Evolutionary conservation across 1,284 basidiomycete genomes (phyloP).

Genomic region (Cryptococcus sp.): DNA sequence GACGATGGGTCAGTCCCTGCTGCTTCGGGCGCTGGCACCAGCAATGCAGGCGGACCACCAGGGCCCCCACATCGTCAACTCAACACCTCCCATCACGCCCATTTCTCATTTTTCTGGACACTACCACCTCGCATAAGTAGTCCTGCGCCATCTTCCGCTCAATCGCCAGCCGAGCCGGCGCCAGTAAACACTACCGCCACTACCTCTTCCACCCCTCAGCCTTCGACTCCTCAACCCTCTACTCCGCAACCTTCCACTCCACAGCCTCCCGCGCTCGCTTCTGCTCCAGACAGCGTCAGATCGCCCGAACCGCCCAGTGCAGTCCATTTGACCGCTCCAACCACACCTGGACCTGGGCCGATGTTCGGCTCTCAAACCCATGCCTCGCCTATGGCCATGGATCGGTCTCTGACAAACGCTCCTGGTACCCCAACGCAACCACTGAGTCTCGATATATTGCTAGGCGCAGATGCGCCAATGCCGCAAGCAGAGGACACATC

Average conservation of each 20-base stretch:
- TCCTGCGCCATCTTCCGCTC: neutral
- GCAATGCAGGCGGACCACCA: neutral
- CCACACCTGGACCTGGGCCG: neutral
- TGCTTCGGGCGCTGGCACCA: neutral
- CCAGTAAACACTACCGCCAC: no score
- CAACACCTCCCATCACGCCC: no score
- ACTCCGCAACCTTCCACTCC: neutral
- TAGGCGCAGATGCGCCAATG: no score
- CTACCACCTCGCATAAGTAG: neutral
- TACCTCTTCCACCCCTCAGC: neutral
- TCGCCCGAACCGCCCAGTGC: no score
- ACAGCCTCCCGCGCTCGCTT: neutral
- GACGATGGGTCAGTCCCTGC: neutral
- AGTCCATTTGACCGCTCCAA: no score
- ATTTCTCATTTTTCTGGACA: neutral
- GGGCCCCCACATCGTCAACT: neutral
- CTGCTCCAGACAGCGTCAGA: no score
- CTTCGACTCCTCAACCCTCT: neutral
- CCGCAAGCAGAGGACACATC: no score
- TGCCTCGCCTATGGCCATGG: slow-evolving; percentile 31
- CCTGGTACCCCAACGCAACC: no score
- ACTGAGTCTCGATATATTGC: no score
- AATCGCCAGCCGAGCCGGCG: neutral
- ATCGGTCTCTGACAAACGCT: slow-evolving; percentile 1
- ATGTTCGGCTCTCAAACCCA: slow-evolving; percentile 21